Evolutionary conservation across 805 yeast species (phyloP), one percentile per base, ranked within the genome.

Genomic region (Metschnikowia koreensis): DNA sequence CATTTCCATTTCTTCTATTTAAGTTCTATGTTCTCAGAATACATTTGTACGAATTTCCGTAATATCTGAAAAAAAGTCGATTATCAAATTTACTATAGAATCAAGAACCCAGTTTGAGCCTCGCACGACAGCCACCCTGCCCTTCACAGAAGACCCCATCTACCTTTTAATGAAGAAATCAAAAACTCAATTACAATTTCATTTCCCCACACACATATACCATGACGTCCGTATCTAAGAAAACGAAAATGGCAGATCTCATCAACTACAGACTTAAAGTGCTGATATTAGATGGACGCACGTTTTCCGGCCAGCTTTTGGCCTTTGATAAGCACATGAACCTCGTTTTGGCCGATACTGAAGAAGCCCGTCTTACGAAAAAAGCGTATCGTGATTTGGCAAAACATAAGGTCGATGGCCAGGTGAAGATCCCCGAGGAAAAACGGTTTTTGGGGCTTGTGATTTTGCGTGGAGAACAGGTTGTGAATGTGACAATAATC

Each of bases 261-360:
- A 71, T 93, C 47, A 79, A 88, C 61, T 87, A 82, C 70, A 79
- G 89, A 52, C 81, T 94, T 48, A 80, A 86, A 49, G 87, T 90
- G 26, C 76, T 84, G 29, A 81, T 93, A 1, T 67, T 81, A n/a
- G 97, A 93, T 69, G 85, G 87, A 6, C 78, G 96, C 41, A 84
- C 82, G 41, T 81, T 88, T 57, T 76, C 84, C 7, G 99, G 99
- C 1, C 84, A 83, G 55, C 76, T 93, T 48, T 69, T 92, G 56
- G 91, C 98, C 7, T 93, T 89, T 66, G 99, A 94, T 67, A 86
- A 86, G 64, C 87, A 86, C 65, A 84, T 92, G 86, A 93, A 93
- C 67, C 65, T 93, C 15, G 96, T 94, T 12, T 71, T 93, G 33
- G 79, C 87, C 11, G 94, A 92, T 57, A 81, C 94, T 40, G 91